Evolutionary conservation across 176 grass and related monocot species (phyloP), one percentile per base, ranked within the genome.

Genomic region (Eragrostis nindensis): DNA sequence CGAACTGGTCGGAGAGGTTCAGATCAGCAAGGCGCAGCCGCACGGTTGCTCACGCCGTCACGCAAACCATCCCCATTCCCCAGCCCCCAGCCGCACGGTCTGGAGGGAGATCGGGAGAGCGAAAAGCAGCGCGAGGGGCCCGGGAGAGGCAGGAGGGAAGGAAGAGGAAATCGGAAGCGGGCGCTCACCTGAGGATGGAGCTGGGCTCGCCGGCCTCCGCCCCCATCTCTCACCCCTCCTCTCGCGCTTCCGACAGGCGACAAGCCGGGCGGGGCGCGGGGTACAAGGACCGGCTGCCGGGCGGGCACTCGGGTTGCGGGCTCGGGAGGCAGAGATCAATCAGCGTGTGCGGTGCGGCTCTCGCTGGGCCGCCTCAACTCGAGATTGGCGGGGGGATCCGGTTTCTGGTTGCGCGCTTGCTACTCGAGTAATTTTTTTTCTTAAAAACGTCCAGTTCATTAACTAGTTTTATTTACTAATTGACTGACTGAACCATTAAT

Each of bases 121-220:
- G 27, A 5, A 5, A 8, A 10, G 17, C 57, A 61, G 57, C 24
- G 17, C 59, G 1, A 43, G 13, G 22, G 46, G 26, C 19, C 18
- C 32, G 72, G 0, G 3, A 40, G 30, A 10, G 8, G 47, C 5
- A 0, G 44, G 2, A 38, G 2, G 8, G 13, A 18, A 19, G 6
- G 8, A 3, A 9, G 4, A 3, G 6, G 19, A 6, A n/a, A 1
- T 40, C 8, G 3, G 3, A 43, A 61, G 29, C 4, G 13, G 8
- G 24, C 11, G 16, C 44, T 85, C 56, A 85, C 87, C 87, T 85
- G 82, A 89, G 77, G 40, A 89, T 24, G 48, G 82, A 85, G 87
- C 87, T 89, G 82, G 87, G 77, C 8, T 89, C 87, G 82, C 40
- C 82, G 82, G 71, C 54, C n/a, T 89, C 87, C 40, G 79, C 47